Conservation (phyloP, 2,329 filamentous ascomycete species). For the Penicillium sp. region DNA sequence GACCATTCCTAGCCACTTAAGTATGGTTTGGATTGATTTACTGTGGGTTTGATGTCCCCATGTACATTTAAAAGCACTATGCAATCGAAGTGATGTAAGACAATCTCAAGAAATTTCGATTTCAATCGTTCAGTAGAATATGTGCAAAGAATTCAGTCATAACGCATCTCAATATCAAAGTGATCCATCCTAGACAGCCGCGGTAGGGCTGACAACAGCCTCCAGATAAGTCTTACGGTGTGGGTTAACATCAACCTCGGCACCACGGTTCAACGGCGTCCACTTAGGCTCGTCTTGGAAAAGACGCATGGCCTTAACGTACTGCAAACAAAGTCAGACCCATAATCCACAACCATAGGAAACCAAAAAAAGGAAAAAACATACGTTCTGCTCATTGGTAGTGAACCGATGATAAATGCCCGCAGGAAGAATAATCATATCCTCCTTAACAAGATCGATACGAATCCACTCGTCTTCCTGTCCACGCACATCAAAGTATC, state of each 20-base stretch:
- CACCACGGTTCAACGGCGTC: conserved; percentile 83
- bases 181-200: conserved; percentile 23
- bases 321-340: conserved; percentile 55
- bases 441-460: conserved; percentile 77
- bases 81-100: not conserved
- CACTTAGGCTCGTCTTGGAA: conserved; percentile 99
- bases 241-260: conserved; percentile 74
- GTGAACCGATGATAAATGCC: conserved; percentile 98
- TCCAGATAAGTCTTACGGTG: conserved; percentile 76
- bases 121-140: not conserved
- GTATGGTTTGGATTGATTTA: not conserved
- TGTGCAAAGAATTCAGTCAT: conserved; percentile 12
- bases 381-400: conserved; percentile 84
- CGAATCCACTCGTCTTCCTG: conserved; percentile 85
- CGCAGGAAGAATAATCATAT: conserved; percentile 88
- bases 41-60: not conserved
- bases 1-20: not conserved
- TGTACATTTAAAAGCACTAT: conserved; percentile 2
- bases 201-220: conserved; percentile 25
- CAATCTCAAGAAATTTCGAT: not conserved
- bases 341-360: conserved; percentile 2
- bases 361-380: conserved; percentile 38
- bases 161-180: conserved; percentile 7
- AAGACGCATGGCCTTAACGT: conserved; percentile 90
- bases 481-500: conserved; percentile 90